Conservation (phyloP, 148 eudicot species). For the Silene conica region DNA sequence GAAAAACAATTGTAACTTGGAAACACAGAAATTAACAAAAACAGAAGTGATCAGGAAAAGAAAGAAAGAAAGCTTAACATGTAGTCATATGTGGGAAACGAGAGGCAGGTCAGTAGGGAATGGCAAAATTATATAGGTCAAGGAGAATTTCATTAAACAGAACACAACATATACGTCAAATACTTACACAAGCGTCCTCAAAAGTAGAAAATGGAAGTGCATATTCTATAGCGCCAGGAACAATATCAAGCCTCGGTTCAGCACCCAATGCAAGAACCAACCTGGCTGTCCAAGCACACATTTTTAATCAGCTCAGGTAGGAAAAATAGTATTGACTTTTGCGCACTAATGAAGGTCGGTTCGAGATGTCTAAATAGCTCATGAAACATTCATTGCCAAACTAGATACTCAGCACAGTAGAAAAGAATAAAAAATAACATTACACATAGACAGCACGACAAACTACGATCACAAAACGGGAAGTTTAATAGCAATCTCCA, state of each 20-base stretch:
- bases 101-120: not conserved
- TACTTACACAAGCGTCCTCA: constrained; percentile 89
- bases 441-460: not conserved
- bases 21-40: not conserved
- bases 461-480: not conserved
- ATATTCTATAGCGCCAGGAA: constrained; percentile 78
- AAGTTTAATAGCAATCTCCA: constrained; percentile 7
- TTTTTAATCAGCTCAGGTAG: constrained; percentile 39
- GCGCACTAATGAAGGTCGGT: constrained; percentile 10
- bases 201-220: constrained; percentile 89
- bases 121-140: not conserved
- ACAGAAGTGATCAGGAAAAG: not conserved
- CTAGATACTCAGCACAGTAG: not conserved
- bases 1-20: not conserved
- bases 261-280: constrained; percentile 99
- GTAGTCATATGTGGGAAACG: not conserved
- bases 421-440: not conserved
- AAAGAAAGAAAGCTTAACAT: not conserved
- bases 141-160: not conserved
- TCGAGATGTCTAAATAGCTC: not conserved
- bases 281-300: constrained; percentile 95
- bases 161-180: not conserved
- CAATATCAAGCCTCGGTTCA: constrained; percentile 74
- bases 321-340: constrained; percentile 4
- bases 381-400: not conserved